phyloP scores from a whole-genome alignment of 2,329 filamentous ascomycete species.

The Curvularia sp. region DNA sequence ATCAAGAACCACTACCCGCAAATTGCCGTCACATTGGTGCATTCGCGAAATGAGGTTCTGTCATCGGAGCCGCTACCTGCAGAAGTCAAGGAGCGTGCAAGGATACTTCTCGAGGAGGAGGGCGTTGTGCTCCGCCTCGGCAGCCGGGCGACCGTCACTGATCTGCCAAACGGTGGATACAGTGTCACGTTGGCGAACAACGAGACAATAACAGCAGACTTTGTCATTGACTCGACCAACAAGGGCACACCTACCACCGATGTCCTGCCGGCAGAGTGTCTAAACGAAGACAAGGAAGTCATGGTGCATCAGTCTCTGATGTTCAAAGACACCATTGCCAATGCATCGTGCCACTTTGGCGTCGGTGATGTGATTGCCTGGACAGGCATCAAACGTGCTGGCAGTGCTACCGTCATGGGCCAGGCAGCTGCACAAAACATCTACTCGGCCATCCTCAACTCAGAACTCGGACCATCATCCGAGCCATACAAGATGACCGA shows the following conservation, averaged over 20 bases:
- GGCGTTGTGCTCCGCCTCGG: slow-evolving; percentile 71
- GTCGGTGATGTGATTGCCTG: slow-evolving; percentile 73
- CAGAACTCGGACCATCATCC: slow-evolving; percentile 29
- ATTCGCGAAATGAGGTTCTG: slow-evolving; percentile 73
- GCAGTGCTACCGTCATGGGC: slow-evolving; percentile 77
- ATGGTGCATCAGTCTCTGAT: slow-evolving; percentile 64
- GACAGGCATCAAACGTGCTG: slow-evolving; percentile 82
- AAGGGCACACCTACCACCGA: slow-evolving; percentile 66
- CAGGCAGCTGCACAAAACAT: slow-evolving; percentile 68
- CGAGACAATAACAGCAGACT: slow-evolving; percentile 62
- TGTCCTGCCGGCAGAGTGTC: slow-evolving; percentile 65
- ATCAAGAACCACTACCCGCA: slow-evolving; percentile 71
- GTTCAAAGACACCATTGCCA: slow-evolving; percentile 62
- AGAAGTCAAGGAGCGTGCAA: slow-evolving; percentile 69
- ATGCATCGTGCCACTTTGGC: slow-evolving; percentile 69
- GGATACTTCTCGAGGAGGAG: slow-evolving; percentile 64
- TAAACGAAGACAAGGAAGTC: slow-evolving; percentile 71
- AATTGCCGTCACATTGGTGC: slow-evolving; percentile 73
- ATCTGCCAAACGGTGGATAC: slow-evolving; percentile 41
- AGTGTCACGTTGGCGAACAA: slow-evolving; percentile 57
- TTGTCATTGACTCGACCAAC: slow-evolving; percentile 74
- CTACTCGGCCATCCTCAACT: slow-evolving; percentile 46
- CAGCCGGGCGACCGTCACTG: slow-evolving; percentile 60
- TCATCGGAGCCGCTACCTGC: slow-evolving; percentile 76
- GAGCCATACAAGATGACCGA: slow-evolving; percentile 31